Evolutionary conservation across 148 eudicot genomes (phyloP).

Genomic region (Polygonum aviculare): DNA sequence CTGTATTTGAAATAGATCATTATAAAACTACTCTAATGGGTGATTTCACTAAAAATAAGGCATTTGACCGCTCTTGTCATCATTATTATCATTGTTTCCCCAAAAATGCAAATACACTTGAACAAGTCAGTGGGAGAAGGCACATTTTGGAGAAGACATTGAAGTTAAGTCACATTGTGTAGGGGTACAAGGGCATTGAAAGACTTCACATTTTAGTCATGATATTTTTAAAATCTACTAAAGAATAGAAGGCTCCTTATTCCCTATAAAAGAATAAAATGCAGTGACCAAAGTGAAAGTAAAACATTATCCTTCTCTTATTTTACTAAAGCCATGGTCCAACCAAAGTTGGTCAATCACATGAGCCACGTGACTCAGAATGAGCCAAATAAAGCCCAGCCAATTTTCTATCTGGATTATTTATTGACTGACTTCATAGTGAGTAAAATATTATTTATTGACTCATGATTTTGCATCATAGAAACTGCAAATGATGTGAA

Average conservation of each 20-base stretch:
- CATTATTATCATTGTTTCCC: too few relatives aligned
- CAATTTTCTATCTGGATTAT: background rate
- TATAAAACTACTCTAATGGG: too few relatives aligned
- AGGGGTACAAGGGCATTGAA: background rate
- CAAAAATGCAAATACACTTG: too few relatives aligned
- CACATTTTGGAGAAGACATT: background rate
- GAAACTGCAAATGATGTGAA: background rate
- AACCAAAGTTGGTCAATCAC: conserved; percentile 1
- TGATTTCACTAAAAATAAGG: too few relatives aligned
- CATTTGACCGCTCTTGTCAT: too few relatives aligned
- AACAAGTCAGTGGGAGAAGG: too few relatives aligned
- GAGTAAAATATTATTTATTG: background rate
- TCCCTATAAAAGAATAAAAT: background rate
- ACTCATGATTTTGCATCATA: background rate
- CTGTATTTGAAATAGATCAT: too few relatives aligned
- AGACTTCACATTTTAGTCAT: background rate
- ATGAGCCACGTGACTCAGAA: conserved; percentile 1
- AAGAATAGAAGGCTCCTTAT: background rate
- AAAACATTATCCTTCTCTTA: background rate
- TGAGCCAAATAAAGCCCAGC: background rate
- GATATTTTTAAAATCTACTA: background rate
- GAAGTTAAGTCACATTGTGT: background rate
- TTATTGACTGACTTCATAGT: too few relatives aligned
- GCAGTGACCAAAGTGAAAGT: background rate
- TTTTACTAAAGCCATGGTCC: background rate